Base-by-base conservation (phyloP, 371 early-diverging fungal species). In the Rhizopus sp. region DNA sequence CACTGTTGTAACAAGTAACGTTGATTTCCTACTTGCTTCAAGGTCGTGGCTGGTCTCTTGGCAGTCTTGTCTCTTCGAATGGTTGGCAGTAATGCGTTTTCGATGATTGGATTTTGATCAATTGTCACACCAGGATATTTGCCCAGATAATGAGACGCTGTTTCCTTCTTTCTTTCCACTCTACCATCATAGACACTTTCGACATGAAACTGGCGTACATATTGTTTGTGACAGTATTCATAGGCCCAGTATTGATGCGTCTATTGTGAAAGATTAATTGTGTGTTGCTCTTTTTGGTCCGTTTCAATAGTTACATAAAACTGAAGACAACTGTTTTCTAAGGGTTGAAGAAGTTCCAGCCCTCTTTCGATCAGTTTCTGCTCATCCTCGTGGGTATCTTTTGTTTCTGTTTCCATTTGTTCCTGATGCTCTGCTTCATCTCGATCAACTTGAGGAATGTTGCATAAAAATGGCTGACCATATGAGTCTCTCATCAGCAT, bases 191-290 rank as follows among this genome's bases (percentile, higher is more conserved):
- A 66, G 5, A 50, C 55, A 9, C 67, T 66, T 30, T 73, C 74
- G 12, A 73, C 62, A 53, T 91, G 88, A 62, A 77, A 90, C 68
- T 93, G 93, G 4, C 90, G 86, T 13, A 93, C 83, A 42, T 84
- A 72, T 35, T 65, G 70, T 44, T 72, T 69, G 66, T 88, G 91
- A 61, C 93, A 93, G 63, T 86, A 90, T 68, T 93, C 92, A 57
- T 90, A 93, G 0, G 85, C 75, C 91, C 91, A 93, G 69, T 85
- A 92, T 15, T 80, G 84, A 30, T 72, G 69, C 15, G 66, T 61
- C 82, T 90, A 75, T 46, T n/a, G 48, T n/a, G 42, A 7, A 39
- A 39, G 9, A 31, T 30, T 44, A 16, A 52, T 34, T 15, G 31
- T 3, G 39, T 5, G 8, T 33, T 4, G n/a, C 15, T 31, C 5